Conservation (phyloP, 106 monocot species). For the Chionographis japonica region DNA sequence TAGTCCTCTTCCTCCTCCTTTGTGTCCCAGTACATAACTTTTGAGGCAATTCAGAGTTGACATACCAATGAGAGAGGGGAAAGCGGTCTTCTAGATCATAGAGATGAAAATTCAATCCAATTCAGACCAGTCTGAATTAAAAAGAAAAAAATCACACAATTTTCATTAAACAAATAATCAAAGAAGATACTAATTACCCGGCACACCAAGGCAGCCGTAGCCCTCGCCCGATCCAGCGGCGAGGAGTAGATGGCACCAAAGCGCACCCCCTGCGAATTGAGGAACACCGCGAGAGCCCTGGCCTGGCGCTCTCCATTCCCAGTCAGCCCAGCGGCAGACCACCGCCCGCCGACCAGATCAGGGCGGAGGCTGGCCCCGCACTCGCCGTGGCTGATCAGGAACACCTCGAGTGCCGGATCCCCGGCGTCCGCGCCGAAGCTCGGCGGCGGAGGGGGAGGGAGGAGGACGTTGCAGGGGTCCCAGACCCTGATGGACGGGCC, state of each 20-base stretch:
- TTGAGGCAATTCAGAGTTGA: no score
- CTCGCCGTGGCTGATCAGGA: slow-evolving; percentile 56
- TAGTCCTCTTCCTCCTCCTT: no score
- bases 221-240: slow-evolving; percentile 59
- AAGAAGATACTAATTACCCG: slow-evolving; percentile 28
- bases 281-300: slow-evolving; percentile 63
- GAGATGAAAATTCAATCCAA: no score
- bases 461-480: slow-evolving; percentile 77
- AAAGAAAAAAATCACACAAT: no score
- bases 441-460: slow-evolving; percentile 24
- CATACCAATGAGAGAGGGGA: no score
- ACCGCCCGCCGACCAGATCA: slow-evolving; percentile 66
- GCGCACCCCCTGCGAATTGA: slow-evolving; percentile 47
- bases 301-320: slow-evolving; percentile 70
- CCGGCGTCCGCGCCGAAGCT: background rate
- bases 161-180: no score
- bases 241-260: slow-evolving; percentile 47
- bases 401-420: slow-evolving; percentile 30
- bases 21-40: no score
- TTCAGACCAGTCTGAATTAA: no score
- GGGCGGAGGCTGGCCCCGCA: slow-evolving; percentile 34
- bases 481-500: slow-evolving; percentile 54
- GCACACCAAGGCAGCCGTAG: slow-evolving; percentile 50
- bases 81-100: no score
- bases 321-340: slow-evolving; percentile 50